Base-by-base conservation (phyloP, 1,284 basidiomycete species). In the Cryptococcus sp. region DNA sequence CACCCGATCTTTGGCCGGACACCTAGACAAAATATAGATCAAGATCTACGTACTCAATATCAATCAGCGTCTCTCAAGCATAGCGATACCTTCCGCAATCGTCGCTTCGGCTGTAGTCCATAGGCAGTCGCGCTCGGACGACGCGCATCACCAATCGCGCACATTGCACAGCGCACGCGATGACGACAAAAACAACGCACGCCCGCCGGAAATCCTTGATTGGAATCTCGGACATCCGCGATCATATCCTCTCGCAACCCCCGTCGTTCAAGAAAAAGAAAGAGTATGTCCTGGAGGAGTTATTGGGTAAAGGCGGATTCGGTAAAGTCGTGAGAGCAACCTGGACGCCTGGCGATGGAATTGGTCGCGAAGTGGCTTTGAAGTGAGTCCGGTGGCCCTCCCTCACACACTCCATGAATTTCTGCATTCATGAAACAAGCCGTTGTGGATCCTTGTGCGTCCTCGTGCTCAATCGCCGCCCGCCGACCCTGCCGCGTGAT, bases 221-320 rank as follows among this genome's bases (percentile, higher is more conserved):
- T 54, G 55, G 30, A 35, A 35, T 64, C n/a, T 70, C 70, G 10
- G 71, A 73, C 25, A 50, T 79, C 47, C 64, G 74, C 22, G 77
- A 79, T 60, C 67, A 69, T 27, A 56, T 93, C 47, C 82, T 93
- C 11, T 84, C 87, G 0, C 91, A 93, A 71, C 91, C 91, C 1
- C 82, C 88, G 0, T 90, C 88, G 57, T 93, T 90, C 72, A 79
- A 78, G 68, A 93, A 93, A 83, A 93, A 93, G 82, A 89, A 87
- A 73, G 79, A 84, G 57, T 78, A 77, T 58, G 52, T 50, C 20
- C 60, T 79, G 20, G 61, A 73, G 48, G 68, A 73, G 52, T 52
- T 76, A n/a, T 80, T 94, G 2, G 92, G 92, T 5, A 83, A 83
- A 45, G 91, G 91, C 3, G 87, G 89, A 0, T 94, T 93, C 77